Evolutionary conservation across 768 basidiomycete genomes (phyloP), one percentile per base, ranked within the genome.

Genomic region (Rubroboletus pulcherrimus): DNA sequence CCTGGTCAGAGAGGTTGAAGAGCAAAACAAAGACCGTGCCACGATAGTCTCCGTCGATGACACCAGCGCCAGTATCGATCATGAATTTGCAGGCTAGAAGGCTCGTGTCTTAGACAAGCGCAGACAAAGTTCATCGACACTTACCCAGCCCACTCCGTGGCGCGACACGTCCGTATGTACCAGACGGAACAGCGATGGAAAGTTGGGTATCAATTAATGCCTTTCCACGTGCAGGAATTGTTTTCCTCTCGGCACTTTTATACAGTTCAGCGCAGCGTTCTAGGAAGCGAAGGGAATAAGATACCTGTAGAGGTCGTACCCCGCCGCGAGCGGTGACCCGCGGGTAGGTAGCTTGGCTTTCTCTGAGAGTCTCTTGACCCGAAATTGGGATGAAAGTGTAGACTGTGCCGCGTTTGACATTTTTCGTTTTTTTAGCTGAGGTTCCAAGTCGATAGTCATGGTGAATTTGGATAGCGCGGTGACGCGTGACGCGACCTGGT

Each of bases 21-120:
- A 99, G 78, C 30, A 99, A 78, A 35, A 98, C 91, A 66, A 88
- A 93, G 44, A 99, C 83, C 12, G 85, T 77, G 21, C 97, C 97
- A 51, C 97, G 81, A 72, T 99, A 98, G 71, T 99, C 97, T 7
- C 93, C 91, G 60, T 99, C 97, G 49, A 99, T 83, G 7, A 99
- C 97, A 21, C 96, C 97, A 11, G 97, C 97, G 2, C 97, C 97
- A 0, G 96, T 98, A 67, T 95, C 91, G 55, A 98, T 98, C 85
- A 93, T 93, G 71, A 92, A 94, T 69, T 99, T 99, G 15, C 91
- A 90, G 19, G 97, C 97, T 97, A 59, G 17, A 58, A 40, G 15
- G 56, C 30, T 46, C 29, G 51, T 24, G 17, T 49, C 29, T 51
- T 8, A 48, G 46, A 40, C 37, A 34, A 21, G 52, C 5, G 19